Evolutionary conservation across 2,329 filamentous ascomycete species (phyloP).

Genomic region (Cercospora brassicicola): DNA sequence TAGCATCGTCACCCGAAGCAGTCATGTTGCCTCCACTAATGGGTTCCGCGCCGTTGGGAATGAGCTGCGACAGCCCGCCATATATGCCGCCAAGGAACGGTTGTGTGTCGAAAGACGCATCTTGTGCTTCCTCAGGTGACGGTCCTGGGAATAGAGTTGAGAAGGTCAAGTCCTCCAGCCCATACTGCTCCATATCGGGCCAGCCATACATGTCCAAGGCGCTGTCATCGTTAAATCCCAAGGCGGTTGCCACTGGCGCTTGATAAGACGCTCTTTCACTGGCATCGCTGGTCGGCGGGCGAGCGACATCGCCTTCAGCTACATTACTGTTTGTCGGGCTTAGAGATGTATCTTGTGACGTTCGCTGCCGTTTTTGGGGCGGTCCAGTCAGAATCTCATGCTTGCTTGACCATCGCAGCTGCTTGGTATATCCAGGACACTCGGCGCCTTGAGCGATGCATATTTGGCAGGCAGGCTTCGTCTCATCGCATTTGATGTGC

Average conservation of each 20-base stretch:
- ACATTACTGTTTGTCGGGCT: not conserved
- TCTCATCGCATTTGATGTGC: constrained; percentile 48
- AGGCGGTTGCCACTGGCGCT: not conserved
- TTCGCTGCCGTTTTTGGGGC: constrained; percentile 22
- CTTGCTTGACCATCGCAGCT: constrained; percentile 52
- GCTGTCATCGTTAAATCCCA: constrained; percentile 2
- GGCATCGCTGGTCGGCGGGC: not conserved
- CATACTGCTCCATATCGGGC: constrained; percentile 23
- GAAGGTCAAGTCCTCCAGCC: constrained; percentile 19
- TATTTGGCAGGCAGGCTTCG: constrained; percentile 43
- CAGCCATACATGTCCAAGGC: constrained; percentile 11
- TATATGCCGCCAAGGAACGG: constrained; percentile 3
- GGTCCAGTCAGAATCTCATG: constrained; percentile 47
- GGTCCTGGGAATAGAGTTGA: constrained; percentile 13
- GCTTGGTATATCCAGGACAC: constrained; percentile 51
- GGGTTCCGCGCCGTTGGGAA: not conserved
- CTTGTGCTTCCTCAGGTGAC: constrained; percentile 1
- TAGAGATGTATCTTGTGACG: not conserved
- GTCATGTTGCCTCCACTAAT: not conserved
- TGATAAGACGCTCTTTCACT: not conserved
- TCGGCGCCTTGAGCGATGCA: constrained; percentile 46
- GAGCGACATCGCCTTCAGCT: not conserved
- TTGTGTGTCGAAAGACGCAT: not conserved
- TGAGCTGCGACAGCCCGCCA: not conserved
- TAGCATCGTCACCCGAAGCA: not conserved